These are phyloP conservation scores for Cyberlindnera maritima DNA, from an alignment of 805 yeast species.

Conservation along the genomic window DNA sequence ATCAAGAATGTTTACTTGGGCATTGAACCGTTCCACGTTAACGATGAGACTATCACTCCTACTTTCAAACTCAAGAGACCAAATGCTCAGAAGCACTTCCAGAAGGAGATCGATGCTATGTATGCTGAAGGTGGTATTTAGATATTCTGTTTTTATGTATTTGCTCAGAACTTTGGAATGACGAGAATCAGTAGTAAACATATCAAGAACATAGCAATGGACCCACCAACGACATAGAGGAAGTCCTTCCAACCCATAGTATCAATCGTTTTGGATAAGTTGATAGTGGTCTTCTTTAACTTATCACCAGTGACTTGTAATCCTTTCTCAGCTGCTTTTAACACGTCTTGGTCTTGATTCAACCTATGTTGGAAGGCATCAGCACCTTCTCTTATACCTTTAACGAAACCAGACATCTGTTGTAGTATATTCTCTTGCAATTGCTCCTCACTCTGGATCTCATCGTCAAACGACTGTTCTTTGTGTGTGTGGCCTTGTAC, in stretches of 20 bases:
- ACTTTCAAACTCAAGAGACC: slow-evolving; percentile 52
- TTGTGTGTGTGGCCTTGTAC: slow-evolving; percentile 22
- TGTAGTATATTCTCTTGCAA: slow-evolving; percentile 36
- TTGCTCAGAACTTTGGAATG: slow-evolving; percentile 36
- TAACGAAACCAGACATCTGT: slow-evolving; percentile 37
- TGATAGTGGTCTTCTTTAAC: slow-evolving; percentile 31
- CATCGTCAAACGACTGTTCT: slow-evolving; percentile 29
- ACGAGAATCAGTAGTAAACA: slow-evolving; percentile 35
- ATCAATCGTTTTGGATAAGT: slow-evolving; percentile 28
- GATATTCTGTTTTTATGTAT: neutral
- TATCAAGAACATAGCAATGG: slow-evolving; percentile 30
- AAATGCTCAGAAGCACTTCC: slow-evolving; percentile 48
- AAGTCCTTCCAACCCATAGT: slow-evolving; percentile 30
- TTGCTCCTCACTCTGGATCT: slow-evolving; percentile 35
- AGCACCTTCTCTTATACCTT: slow-evolving; percentile 38
- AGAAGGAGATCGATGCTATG: slow-evolving; percentile 39
- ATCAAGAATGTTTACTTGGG: slow-evolving; percentile 44
- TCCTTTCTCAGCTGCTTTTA: slow-evolving; percentile 42
- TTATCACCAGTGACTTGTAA: slow-evolving; percentile 37
- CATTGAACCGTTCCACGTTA: slow-evolving; percentile 52
- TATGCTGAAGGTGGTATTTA: slow-evolving; percentile 39
- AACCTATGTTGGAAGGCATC: slow-evolving; percentile 38
- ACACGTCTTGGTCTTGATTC: slow-evolving; percentile 35
- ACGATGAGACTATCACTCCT: slow-evolving; percentile 55
- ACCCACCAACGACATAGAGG: slow-evolving; percentile 25